A percentile compares a stretch with the other conserved stretches of the same genome.
These are phyloP conservation scores for Pseudoscleropodium purum DNA, from an alignment of 225 moss, liverwort and hornwort species.

Conservation along the genomic window DNA sequence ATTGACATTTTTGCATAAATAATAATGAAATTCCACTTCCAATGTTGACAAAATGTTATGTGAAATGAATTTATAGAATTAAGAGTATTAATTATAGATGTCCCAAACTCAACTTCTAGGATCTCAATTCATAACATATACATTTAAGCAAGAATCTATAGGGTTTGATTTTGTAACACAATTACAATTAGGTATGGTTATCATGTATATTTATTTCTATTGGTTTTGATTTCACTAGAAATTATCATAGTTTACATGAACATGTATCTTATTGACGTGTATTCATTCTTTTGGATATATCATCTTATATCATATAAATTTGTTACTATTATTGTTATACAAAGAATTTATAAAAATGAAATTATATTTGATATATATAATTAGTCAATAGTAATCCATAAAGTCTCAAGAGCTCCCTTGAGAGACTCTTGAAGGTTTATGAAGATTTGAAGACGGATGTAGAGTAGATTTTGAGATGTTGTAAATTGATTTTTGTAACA, in stretches of 20 bases:
- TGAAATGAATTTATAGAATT: neutral
- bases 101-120: fast-evolving
- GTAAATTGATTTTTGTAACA: too few relatives aligned
- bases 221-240: fast-evolving
- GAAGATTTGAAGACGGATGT: too few relatives aligned
- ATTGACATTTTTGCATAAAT: neutral
- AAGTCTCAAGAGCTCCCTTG: too few relatives aligned
- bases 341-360: too few relatives aligned
- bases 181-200: neutral
- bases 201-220: neutral
- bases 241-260: neutral
- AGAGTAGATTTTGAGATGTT: neutral
- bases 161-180: neutral
- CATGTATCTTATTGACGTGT: neutral
- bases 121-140: neutral
- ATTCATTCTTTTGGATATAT: neutral
- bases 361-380: too few relatives aligned
- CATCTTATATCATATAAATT: too few relatives aligned
- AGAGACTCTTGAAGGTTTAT: too few relatives aligned
- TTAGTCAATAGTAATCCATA: too few relatives aligned
- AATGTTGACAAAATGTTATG: neutral
- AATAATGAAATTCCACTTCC: neutral
- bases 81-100: neutral
- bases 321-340: too few relatives aligned
- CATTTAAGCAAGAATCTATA: neutral